Conservation (phyloP, 2,329 filamentous ascomycete species). For the Xylariaceae sp. region DNA sequence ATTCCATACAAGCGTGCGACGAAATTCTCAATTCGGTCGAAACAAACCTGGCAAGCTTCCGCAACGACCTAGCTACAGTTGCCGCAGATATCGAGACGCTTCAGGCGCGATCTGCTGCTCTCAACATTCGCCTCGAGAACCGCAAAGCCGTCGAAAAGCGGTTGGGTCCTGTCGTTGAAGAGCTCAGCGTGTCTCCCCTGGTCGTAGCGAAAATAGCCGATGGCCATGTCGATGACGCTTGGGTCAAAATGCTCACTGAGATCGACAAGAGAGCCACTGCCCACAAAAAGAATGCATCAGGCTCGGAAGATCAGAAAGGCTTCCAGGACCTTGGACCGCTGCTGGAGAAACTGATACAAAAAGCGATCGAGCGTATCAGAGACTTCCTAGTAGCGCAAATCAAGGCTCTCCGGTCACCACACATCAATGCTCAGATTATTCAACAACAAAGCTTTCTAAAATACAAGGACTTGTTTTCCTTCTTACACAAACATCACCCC, state of each 20-base stretch:
- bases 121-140: conserved; percentile 86
- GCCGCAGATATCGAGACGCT: conserved; percentile 94
- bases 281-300: conserved; percentile 65
- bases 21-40: conserved; percentile 92
- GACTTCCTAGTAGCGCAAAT: conserved; percentile 95
- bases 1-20: conserved; percentile 86
- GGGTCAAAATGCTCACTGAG: conserved; percentile 78
- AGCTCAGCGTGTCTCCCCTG: conserved; percentile 81
- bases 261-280: conserved; percentile 70
- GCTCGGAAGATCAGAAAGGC: conserved; percentile 67
- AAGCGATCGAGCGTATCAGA: conserved; percentile 90
- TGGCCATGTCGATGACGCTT: conserved; percentile 84
- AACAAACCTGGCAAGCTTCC: conserved; percentile 86
- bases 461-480: conserved; percentile 84
- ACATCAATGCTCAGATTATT: conserved; percentile 95
- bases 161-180: conserved; percentile 84
- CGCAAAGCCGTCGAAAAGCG: conserved; percentile 85
- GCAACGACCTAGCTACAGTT: conserved; percentile 86
- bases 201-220: conserved; percentile 84
- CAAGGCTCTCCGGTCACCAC: conserved; percentile 87
- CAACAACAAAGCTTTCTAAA: conserved; percentile 88
- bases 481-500: conserved; percentile 78
- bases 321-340: conserved; percentile 81
- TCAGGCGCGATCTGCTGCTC: conserved; percentile 77
- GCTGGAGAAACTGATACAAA: conserved; percentile 77